Conservation (phyloP, 192 early-diverging fungal species). For the Rhizoclosmatium globosum region DNA sequence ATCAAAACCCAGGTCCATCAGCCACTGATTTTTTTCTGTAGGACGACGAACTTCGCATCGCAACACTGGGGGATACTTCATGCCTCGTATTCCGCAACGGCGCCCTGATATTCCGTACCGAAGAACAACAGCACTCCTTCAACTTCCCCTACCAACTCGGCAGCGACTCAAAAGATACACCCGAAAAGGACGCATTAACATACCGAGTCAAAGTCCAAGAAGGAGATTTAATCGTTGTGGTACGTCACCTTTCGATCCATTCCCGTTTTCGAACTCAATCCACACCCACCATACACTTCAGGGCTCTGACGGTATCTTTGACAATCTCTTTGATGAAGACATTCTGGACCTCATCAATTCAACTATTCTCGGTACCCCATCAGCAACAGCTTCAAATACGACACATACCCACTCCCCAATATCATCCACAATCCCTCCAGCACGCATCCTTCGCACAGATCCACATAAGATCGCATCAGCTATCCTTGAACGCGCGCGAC, state of each 20-base stretch:
- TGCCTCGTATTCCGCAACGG: conserved; percentile 87
- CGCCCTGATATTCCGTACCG: conserved; percentile 89
- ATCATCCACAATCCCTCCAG: conserved; percentile 13
- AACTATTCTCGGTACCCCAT: conserved; percentile 4
- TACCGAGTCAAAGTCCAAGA: conserved; percentile 87
- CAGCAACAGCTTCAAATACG: not conserved
- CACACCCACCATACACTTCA: no score
- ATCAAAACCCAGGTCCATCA: no score
- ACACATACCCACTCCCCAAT: not conserved
- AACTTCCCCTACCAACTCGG: conserved; percentile 98
- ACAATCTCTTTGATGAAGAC: conserved; percentile 98
- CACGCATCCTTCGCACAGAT: conserved; percentile 49
- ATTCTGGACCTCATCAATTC: conserved; percentile 84
- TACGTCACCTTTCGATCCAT: not conserved
- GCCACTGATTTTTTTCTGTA: conserved; percentile 18
- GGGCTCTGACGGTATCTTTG: conserved; percentile 94
- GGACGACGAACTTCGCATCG: conserved; percentile 92
- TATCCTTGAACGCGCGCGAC: conserved; percentile 77
- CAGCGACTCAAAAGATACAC: conserved; percentile 80
- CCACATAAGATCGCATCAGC: conserved; percentile 83
- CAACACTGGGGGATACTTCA: conserved; percentile 96
- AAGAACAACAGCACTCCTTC: conserved; percentile 99
- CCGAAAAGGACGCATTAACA: conserved; percentile 79
- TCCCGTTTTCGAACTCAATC: not conserved
- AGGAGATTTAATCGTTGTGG: conserved; percentile 90